Conservation (phyloP, 2,329 filamentous ascomycete genomes). For the Tolypocladium paradoxum region DNA sequence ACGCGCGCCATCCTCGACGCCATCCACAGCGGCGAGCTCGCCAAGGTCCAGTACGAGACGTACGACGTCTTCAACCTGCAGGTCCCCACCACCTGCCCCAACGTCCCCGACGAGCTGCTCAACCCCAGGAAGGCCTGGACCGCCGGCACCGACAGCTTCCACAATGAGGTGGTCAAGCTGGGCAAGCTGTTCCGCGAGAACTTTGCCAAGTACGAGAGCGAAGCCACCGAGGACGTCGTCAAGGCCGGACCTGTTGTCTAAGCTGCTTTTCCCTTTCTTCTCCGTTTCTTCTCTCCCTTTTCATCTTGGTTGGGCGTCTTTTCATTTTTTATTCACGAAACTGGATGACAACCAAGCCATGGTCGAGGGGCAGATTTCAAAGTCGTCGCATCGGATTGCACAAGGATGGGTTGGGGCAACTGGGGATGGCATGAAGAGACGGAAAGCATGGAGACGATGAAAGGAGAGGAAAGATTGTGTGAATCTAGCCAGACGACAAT, state of each 20-base stretch:
- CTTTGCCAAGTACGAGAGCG: conserved; percentile 87
- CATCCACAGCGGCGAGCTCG: conserved; percentile 94
- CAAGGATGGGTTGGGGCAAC: background rate
- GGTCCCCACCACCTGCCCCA: conserved; percentile 85
- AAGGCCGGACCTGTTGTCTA: conserved; percentile 45
- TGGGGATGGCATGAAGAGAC: background rate
- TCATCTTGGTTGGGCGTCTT: background rate
- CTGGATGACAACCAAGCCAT: background rate
- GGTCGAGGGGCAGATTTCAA: background rate
- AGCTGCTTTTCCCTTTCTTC: conserved; percentile 1
- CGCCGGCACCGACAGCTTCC: conserved; percentile 69
- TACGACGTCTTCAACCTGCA: conserved; percentile 96
- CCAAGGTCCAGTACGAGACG: conserved; percentile 83
- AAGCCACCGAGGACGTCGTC: conserved; percentile 72
- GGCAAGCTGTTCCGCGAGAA: conserved; percentile 87
- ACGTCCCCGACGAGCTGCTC: conserved; percentile 82
- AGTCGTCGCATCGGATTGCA: background rate
- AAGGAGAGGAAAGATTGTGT: no score
- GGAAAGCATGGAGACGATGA: no score
- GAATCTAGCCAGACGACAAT: no score
- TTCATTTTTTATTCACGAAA: background rate
- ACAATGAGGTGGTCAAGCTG: conserved; percentile 80
- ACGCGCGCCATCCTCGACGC: conserved; percentile 96
- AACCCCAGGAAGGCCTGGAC: conserved; percentile 95
- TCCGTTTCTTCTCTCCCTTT: background rate